Evolutionary conservation across 2,329 filamentous ascomycete genomes (phyloP).

Genomic region (Fusarium multiceps): DNA sequence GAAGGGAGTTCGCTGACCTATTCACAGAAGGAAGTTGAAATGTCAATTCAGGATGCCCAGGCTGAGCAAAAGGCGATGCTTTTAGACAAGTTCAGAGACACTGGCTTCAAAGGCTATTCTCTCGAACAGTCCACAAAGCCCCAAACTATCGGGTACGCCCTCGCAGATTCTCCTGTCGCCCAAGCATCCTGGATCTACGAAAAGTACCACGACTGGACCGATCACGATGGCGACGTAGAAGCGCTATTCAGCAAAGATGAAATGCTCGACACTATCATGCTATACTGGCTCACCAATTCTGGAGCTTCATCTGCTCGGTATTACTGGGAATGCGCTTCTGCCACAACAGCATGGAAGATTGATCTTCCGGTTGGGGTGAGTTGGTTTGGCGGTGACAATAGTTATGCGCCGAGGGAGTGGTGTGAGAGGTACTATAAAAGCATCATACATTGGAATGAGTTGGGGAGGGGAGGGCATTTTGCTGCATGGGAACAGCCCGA

Average conservation of each 20-base stretch:
- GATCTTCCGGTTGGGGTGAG: conserved; percentile 11
- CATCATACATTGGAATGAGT: conserved; percentile 4
- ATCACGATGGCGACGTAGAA: conserved; percentile 13
- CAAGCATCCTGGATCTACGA: conserved; percentile 23
- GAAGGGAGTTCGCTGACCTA: background rate
- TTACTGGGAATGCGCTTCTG: conserved; percentile 5
- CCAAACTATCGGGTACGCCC: conserved; percentile 15
- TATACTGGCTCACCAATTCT: conserved; percentile 23
- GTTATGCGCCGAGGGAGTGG: conserved; percentile 13
- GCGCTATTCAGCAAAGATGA: conserved; percentile 11
- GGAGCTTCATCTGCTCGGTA: conserved; percentile 14
- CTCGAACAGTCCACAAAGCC: conserved; percentile 16
- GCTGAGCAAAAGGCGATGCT: conserved; percentile 9
- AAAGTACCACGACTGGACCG: conserved; percentile 20
- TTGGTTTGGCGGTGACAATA: conserved; percentile 19
- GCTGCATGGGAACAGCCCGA: conserved; percentile 1
- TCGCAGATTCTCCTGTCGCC: conserved; percentile 15
- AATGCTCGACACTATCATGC: conserved; percentile 21
- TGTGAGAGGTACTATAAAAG: conserved; percentile 6
- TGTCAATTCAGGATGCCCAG: background rate
- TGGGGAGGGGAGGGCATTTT: background rate
- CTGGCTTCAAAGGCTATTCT: conserved; percentile 2
- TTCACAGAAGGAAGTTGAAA: conserved; percentile 1
- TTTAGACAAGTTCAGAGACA: background rate
- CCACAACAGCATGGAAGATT: conserved; percentile 1